A percentile compares a stretch with the other conserved stretches of the same genome.
phyloP scores from a whole-genome alignment of 1,284 basidiomycete genomes.

The Taiwanofungus camphoratus region DNA sequence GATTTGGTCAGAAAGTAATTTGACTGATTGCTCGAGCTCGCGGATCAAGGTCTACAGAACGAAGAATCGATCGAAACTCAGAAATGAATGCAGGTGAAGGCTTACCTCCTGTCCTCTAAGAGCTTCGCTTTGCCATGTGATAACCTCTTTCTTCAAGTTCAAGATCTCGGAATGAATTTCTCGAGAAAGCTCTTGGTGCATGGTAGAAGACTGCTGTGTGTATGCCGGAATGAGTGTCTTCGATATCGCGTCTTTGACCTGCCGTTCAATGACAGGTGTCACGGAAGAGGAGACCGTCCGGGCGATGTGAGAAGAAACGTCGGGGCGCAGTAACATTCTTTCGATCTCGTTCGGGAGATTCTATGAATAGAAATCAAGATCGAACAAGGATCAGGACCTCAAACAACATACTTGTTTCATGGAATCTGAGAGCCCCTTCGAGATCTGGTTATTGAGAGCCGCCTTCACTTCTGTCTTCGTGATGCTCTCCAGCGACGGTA shows the following conservation, averaged over 20 bases:
- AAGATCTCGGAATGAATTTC: slow-evolving; percentile 72
- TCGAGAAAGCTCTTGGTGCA: slow-evolving; percentile 72
- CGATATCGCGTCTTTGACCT: slow-evolving; percentile 72
- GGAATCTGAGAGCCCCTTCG: slow-evolving; percentile 61
- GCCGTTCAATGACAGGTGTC: slow-evolving; percentile 68
- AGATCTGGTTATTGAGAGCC: slow-evolving; percentile 70
- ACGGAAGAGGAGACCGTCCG: slow-evolving; percentile 62
- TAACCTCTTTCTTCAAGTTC: slow-evolving; percentile 68
- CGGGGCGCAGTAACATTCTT: slow-evolving; percentile 67
- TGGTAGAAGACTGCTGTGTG: slow-evolving; percentile 57
- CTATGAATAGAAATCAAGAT: slow-evolving; percentile 32
- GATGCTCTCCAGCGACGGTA: slow-evolving; percentile 73
- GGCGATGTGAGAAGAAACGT: slow-evolving; percentile 69
- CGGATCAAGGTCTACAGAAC: slow-evolving; percentile 57
- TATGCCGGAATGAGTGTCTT: slow-evolving; percentile 71
- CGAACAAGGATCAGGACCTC: not conserved
- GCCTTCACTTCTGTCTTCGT: slow-evolving; percentile 72
- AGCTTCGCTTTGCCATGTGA: slow-evolving; percentile 71
- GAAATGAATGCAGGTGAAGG: slow-evolving; percentile 9
- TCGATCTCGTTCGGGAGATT: slow-evolving; percentile 72
- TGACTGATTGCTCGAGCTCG: slow-evolving; percentile 71
- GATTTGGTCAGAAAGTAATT: slow-evolving; percentile 69
- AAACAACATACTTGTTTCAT: slow-evolving; percentile 57
- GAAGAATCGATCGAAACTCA: not conserved
- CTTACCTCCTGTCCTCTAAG: slow-evolving; percentile 70